phyloP scores from a whole-genome alignment of 768 basidiomycete species.

The Kwoniella mangroviensis region DNA sequence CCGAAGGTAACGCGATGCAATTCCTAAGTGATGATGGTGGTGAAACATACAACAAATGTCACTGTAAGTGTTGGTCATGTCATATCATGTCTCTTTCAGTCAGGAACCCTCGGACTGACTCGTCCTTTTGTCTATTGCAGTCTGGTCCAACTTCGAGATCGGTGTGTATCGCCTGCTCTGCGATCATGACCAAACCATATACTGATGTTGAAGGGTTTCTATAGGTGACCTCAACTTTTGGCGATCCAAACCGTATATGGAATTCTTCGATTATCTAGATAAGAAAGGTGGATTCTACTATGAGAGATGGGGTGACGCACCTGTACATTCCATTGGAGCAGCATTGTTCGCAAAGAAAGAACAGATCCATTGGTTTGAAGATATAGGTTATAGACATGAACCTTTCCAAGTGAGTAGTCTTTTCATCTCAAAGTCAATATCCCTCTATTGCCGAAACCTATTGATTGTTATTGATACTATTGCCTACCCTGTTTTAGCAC shows the following conservation, averaged over 20 bases:
- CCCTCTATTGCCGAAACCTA: background rate
- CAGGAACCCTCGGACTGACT: conserved; percentile 19
- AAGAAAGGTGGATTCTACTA: conserved; percentile 84
- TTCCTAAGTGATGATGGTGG: conserved; percentile 80
- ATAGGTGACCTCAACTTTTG: conserved; percentile 73
- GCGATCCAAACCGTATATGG: conserved; percentile 77
- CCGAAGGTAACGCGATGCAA: conserved; percentile 69
- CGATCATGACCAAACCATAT: background rate
- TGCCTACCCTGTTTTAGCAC: conserved; percentile 34
- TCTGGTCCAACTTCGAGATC: conserved; percentile 96
- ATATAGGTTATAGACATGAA: conserved; percentile 90
- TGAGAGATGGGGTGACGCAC: conserved; percentile 83
- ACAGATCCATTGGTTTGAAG: conserved; percentile 92
- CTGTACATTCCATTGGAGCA: conserved; percentile 86
- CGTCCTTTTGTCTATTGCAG: conserved; percentile 56
- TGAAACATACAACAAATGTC: conserved; percentile 73
- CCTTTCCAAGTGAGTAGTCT: conserved; percentile 88
- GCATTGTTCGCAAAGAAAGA: conserved; percentile 85
- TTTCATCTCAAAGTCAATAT: too few species aligned
- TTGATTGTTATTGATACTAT: background rate
- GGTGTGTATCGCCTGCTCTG: conserved; percentile 51
- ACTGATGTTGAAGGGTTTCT: background rate
- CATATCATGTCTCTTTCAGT: background rate
- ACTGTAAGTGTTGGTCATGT: conserved; percentile 62
- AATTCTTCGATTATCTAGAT: conserved; percentile 84